These are phyloP conservation scores for Backusella westeae DNA, from an alignment of 192 early-diverging fungal species.

Conservation along the genomic window DNA sequence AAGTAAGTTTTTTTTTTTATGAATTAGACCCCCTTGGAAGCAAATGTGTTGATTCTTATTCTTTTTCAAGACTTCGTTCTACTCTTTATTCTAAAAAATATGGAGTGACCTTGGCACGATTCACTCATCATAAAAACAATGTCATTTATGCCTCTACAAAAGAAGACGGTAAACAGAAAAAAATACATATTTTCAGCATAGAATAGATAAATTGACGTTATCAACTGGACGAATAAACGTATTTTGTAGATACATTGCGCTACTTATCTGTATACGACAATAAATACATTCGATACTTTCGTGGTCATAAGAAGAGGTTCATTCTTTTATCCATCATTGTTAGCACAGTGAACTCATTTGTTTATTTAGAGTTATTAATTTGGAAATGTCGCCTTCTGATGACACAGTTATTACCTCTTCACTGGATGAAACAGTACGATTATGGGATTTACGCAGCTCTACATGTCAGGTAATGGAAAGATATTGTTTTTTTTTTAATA, in stretches of 20 bases:
- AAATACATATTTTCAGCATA: neutral
- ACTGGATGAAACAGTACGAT: conserved; percentile 68
- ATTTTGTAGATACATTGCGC: conserved; percentile 74
- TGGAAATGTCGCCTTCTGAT: conserved; percentile 84
- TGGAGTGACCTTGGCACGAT: conserved; percentile 84
- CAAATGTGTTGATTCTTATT: neutral
- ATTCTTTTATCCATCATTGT: neutral
- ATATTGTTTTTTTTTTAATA: neutral
- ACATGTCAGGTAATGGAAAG: conserved; percentile 51
- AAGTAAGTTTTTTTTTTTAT: conserved; percentile 50
- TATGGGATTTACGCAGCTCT: conserved; percentile 81
- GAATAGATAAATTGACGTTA: neutral
- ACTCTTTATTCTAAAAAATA: conserved; percentile 93
- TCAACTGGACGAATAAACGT: neutral
- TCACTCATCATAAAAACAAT: conserved; percentile 77
- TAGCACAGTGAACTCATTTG: neutral
- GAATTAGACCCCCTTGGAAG: neutral
- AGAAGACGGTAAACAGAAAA: conserved; percentile 63
- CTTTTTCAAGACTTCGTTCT: conserved; percentile 53
- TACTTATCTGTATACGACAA: conserved; percentile 96
- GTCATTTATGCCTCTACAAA: conserved; percentile 95
- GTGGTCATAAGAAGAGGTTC: conserved; percentile 75
- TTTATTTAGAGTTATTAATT: conserved; percentile 52
- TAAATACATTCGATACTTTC: conserved; percentile 91
- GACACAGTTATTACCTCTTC: conserved; percentile 83